Base-by-base conservation (phyloP, 257 asterid genomes). In the Petrea volubilis region DNA sequence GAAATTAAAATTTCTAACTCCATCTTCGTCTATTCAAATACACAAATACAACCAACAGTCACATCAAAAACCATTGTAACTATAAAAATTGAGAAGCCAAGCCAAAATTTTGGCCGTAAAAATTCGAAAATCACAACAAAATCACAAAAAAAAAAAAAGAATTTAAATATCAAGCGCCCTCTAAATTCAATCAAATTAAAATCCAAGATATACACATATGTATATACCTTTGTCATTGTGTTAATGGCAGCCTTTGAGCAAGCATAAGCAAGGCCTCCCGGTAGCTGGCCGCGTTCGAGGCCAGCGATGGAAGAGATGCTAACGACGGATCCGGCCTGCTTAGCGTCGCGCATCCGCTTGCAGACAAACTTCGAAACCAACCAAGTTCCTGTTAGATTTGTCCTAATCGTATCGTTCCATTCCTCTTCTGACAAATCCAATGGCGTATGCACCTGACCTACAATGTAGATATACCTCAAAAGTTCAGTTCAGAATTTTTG, bases 371-470 rank as follows among this genome's bases (percentile, higher is more conserved):
- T 83, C 2, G 82, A 83, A 0, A 80, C 78, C 72, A 78, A 23
- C 82, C 83, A 83, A 1, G 78, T 64, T 25, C 88, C 88, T 1
- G 70, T 80, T 27, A 74, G 33, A n/a, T 83, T 83, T 0, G 80
- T 83, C 55, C 52, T 68, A 29, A 75, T 18, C 0, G 38, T 73
- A 18, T 65, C 41, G 6, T 78, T 12, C 88, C 88, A 78, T 28
- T 83, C 88, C 5, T 78, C 60, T 7, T 75, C 78, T 1, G 72
- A 0, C 55, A 80, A 66, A 56, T 83, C 64, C 12, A 83, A 43
- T 21, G 82, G 75, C 5, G 52, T 64, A 51, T 64, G 79, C 23
- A 78, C 11, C 13, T 53, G 33, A 40, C 85, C 85, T 77, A 7
- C 67, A 28, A 40, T 4, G n/a, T n/a, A n/a, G n/a, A 25, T 10